Base-by-base conservation (phyloP, 768 basidiomycete species). In the Amanita rimosa region DNA sequence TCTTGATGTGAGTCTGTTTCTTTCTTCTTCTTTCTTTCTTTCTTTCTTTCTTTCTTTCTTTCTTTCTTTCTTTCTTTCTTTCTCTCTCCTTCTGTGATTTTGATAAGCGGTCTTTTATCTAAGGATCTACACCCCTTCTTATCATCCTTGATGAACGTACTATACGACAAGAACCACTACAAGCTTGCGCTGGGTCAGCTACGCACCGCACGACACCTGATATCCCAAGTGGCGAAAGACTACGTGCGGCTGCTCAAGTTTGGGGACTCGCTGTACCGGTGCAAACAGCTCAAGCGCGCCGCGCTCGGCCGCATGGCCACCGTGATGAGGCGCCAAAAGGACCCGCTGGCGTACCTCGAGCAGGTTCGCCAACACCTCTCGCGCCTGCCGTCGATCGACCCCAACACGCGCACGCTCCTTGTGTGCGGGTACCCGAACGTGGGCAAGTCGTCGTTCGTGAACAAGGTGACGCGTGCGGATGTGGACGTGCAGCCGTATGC, bases 251-350 rank as follows among this genome's bases (percentile, higher is more conserved):
- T 99, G 48, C 79, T 99, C 60, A 98, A 99, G 64, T 99, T 99
- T 58, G 96, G 95, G 47, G 96, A 98, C 72, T 90, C 86, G 62
- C 68, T 99, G 54, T 99, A 97, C 68, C 80, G 96, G 50, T 98
- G 96, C 67, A 99, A 99, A 68, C 94, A 98, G 74, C 81, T 99
- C 43, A 99, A 99, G 70, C 82, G 78, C 56, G 96, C 96, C 50
- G 95, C 95, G 6, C 81, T 99, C 52, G 96, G 96, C 71, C 92
- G 94, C 86, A 98, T 99, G 96, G 96, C 96, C 11, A 99, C 96
- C 6, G 79, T 99, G 67, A 97, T 99, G 95, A 80, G 81, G 57
- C 81, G 96, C 29, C 96, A 98, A 73, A 99, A 99, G 71, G 95
- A 99, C 62, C 92, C 95, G 1, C 75, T 99, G 19, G 94, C 93